Conservation (phyloP, 768 basidiomycete species). For the Termitomyces sp. region DNA sequence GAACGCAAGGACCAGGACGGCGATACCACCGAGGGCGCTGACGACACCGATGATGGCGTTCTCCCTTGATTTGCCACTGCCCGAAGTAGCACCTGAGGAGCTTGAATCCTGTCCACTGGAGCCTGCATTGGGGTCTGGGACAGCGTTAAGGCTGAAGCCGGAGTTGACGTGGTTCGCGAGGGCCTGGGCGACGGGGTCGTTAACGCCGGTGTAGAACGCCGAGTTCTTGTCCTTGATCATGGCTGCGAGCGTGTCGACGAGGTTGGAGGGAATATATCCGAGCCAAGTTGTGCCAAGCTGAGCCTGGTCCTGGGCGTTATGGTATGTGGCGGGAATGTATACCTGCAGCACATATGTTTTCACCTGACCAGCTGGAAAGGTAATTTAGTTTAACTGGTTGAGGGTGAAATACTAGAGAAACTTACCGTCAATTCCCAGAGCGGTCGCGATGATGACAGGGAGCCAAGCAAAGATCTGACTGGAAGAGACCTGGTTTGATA, state of each 20-base stretch:
- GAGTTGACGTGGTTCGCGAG: slow-evolving; percentile 72
- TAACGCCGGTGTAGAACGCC: slow-evolving; percentile 56
- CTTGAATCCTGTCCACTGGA: slow-evolving; percentile 17
- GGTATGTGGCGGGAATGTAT: slow-evolving; percentile 59
- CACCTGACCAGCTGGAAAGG: slow-evolving; percentile 28
- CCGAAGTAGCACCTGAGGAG: slow-evolving; percentile 25
- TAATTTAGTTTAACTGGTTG: not conserved
- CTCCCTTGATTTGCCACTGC: slow-evolving; percentile 49
- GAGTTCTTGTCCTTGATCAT: slow-evolving; percentile 62
- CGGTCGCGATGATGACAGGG: slow-evolving; percentile 39
- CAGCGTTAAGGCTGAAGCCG: slow-evolving; percentile 54
- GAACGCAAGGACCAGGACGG: slow-evolving; percentile 67
- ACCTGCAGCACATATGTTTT: slow-evolving; percentile 60
- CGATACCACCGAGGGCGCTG: slow-evolving; percentile 74
- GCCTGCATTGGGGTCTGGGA: slow-evolving; percentile 32
- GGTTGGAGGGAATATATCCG: slow-evolving; percentile 56
- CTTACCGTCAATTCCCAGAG: slow-evolving; percentile 30
- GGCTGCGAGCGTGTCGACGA: slow-evolving; percentile 58
- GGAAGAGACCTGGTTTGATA: slow-evolving; percentile 48
- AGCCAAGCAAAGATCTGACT: slow-evolving; percentile 78
- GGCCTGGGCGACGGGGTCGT: slow-evolving; percentile 38
- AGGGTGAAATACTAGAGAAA: slow-evolving; percentile 7
- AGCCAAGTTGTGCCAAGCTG: slow-evolving; percentile 68
- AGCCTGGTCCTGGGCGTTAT: slow-evolving; percentile 38
- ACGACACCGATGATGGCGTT: slow-evolving; percentile 93